These are phyloP conservation scores for Yamadazyma buinensis DNA, from an alignment of 1,139 yeast species.

Conservation along the genomic window DNA sequence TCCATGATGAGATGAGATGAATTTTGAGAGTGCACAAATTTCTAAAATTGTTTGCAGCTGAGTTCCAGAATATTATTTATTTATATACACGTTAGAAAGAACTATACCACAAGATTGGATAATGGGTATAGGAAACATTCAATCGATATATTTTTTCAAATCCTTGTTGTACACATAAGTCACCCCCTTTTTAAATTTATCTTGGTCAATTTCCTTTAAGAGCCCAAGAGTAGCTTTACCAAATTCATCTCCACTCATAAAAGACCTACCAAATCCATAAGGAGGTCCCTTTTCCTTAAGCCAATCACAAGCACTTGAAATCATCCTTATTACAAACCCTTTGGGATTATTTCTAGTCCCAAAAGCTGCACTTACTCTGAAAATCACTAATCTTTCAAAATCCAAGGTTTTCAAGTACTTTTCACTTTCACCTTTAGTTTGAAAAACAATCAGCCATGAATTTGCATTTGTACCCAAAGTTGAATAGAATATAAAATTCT, in stretches of 20 bases:
- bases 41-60: slow-evolving; percentile 1
- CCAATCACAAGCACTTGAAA: too few species aligned
- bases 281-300: background rate
- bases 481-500: slow-evolving; percentile 60
- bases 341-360: slow-evolving; percentile 50
- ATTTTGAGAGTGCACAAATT: slow-evolving; percentile 1
- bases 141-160: background rate
- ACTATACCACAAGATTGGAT: too few species aligned
- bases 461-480: slow-evolving; percentile 50
- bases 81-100: too few species aligned
- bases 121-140: too few species aligned
- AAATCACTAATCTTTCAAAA: slow-evolving; percentile 63
- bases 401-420: slow-evolving; percentile 51
- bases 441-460: slow-evolving; percentile 52
- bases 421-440: slow-evolving; percentile 62
- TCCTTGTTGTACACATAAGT: slow-evolving; percentile 1
- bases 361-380: slow-evolving; percentile 65
- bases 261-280: background rate
- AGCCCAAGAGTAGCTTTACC: slow-evolving; percentile 3
- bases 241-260: slow-evolving; percentile 4
- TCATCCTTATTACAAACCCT: background rate
- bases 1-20: slow-evolving; percentile 3
- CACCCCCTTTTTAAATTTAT: slow-evolving; percentile 2
- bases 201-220: background rate
- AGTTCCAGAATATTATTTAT: too few species aligned